Conservation (phyloP, 495 filamentous ascomycete species). For the Penicillium manginii region DNA sequence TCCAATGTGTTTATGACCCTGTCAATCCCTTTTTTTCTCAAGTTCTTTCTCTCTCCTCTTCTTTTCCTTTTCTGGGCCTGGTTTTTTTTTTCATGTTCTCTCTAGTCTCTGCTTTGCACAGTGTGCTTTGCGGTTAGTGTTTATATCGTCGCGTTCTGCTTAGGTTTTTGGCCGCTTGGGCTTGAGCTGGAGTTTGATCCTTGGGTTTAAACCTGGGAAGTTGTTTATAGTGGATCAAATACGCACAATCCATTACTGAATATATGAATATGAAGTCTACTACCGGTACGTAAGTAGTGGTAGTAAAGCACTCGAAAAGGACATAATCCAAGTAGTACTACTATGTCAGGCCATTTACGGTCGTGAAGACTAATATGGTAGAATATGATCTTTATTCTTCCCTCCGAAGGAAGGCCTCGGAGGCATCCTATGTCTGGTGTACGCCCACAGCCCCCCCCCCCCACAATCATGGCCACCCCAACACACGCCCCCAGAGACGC, state of each 20-base stretch:
- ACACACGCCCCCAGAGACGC: no score
- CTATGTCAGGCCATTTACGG: no score
- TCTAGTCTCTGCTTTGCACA: neutral
- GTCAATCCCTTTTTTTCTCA: neutral
- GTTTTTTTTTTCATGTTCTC: neutral
- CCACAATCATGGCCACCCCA: no score
- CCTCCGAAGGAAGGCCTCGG: no score
- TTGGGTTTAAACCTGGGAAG: neutral
- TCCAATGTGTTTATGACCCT: no score
- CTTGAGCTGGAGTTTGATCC: neutral
- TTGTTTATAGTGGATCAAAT: conserved; percentile 1
- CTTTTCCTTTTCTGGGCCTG: neutral
- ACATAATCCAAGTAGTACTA: no score
- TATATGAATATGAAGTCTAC: neutral
- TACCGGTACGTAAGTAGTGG: neutral
- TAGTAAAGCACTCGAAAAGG: no score
- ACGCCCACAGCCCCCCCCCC: neutral
- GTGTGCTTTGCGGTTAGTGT: neutral
- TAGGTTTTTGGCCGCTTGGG: neutral
- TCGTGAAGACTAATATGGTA: no score
- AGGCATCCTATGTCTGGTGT: no score
- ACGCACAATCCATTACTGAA: conserved; percentile 1
- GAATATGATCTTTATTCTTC: no score
- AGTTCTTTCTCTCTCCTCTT: neutral
- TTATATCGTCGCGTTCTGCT: neutral